Evolutionary conservation across 306 rosid genomes (phyloP), one percentile per base, ranked within the genome.

Genomic region (Pyrus bretschneideri): DNA sequence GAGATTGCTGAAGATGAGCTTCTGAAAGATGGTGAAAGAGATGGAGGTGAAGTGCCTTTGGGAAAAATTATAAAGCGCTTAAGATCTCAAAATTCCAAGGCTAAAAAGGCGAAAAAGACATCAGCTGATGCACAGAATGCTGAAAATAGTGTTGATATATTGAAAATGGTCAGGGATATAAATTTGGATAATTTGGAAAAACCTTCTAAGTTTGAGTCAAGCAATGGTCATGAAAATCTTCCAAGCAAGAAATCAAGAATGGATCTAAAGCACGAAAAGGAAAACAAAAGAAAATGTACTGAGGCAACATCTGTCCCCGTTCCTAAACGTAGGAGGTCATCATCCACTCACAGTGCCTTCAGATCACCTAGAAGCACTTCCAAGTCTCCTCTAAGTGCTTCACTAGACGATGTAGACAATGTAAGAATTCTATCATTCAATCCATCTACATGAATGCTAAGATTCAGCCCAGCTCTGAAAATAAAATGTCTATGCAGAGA

Each of bases 161-260:
- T 86, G 84, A 82, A 86, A 78, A 86, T 83, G 91, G 96, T 87
- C 58, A 85, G 93, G 89, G 91, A 89, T 77, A 87, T 82, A 69
- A 91, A 96, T 78, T 71, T 82, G 78, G 91, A 88, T 80, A 88
- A 85, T 89, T 40, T 82, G 81, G 96, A 84, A 27, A 71, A 79
- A 40, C 70, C 96, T 70, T 70, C 73, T 57, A 86, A 88, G 85
- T 85, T 87, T 85, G 93, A 88, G 82, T 61, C 89, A 71, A 91
- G 88, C 78, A 96, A 96, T 78, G 99, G 98, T 44, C 93, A 89
- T 79, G 91, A 81, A 69, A 74, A 79, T 76, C 84, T 74, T 63
- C 80, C 85, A 25, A 82, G 81, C 44, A 87, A 82, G 87, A 83
- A 79, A 73, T 77, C 71, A 63, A 64, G 61, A 46, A 73, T 68